These are phyloP conservation scores for Cladosporium halotolerans DNA, from an alignment of 2,329 filamentous ascomycete genomes.

Conservation along the genomic window DNA sequence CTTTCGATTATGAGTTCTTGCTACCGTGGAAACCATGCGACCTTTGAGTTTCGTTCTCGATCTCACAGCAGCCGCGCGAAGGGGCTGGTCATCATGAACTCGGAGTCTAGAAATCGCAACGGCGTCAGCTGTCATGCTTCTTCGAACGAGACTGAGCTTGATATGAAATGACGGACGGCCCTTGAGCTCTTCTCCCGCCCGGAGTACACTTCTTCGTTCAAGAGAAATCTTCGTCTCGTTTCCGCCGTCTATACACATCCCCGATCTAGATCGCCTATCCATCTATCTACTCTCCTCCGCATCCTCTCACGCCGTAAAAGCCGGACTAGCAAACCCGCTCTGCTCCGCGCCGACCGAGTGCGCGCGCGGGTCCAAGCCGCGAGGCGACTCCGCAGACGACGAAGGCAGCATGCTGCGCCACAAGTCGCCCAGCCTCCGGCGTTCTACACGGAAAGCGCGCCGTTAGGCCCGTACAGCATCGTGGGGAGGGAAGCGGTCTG, in stretches of 20 bases:
- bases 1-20: too few species aligned
- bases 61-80: not conserved
- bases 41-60: too few species aligned
- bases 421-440: conserved; percentile 1
- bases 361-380: not conserved
- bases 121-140: not conserved
- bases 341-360: not conserved
- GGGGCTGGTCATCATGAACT: conserved; percentile 6
- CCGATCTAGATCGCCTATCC: not conserved
- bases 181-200: not conserved
- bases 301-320: not conserved
- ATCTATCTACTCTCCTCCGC: not conserved
- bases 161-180: not conserved
- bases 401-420: conserved; percentile 9
- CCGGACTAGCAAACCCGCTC: not conserved
- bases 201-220: not conserved
- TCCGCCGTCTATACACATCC: not conserved
- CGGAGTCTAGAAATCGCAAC: not conserved
- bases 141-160: not conserved
- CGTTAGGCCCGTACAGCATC: conserved; percentile 23
- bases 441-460: conserved; percentile 16
- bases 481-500: conserved; percentile 18
- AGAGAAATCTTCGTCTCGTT: not conserved
- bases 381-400: not conserved
- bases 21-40: too few species aligned